These are phyloP conservation scores for Candida chilensis DNA, from an alignment of 805 yeast species.

Conservation along the genomic window DNA sequence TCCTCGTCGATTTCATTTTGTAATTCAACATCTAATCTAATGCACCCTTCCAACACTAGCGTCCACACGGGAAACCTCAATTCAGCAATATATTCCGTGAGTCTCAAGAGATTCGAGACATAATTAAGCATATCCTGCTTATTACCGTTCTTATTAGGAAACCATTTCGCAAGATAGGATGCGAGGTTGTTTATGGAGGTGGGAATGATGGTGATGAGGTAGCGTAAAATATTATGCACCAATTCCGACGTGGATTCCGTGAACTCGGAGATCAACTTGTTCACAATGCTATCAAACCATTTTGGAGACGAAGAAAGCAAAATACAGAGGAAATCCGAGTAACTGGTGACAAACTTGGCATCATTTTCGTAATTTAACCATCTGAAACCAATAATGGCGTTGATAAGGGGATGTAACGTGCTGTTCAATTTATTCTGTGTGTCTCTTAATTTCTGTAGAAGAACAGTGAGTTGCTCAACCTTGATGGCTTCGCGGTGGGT, in stretches of 20 bases:
- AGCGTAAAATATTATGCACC: slow-evolving; percentile 59
- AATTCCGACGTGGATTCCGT: slow-evolving; percentile 16
- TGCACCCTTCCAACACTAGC: slow-evolving; percentile 65
- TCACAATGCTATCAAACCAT: slow-evolving; percentile 82
- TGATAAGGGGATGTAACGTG: too few relatives aligned
- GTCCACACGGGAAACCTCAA: slow-evolving; percentile 73
- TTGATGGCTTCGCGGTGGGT: too few relatives aligned
- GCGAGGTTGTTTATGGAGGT: slow-evolving; percentile 67
- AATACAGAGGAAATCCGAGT: slow-evolving; percentile 66
- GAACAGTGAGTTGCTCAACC: too few relatives aligned
- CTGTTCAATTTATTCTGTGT: too few relatives aligned
- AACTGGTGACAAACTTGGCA: slow-evolving; percentile 35
- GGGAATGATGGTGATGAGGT: slow-evolving; percentile 68
- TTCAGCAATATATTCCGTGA: slow-evolving; percentile 68
- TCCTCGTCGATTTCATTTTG: slow-evolving; percentile 82
- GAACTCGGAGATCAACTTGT: slow-evolving; percentile 59
- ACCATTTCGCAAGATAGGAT: slow-evolving; percentile 43
- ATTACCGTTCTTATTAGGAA: slow-evolving; percentile 74
- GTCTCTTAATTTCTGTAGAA: too few relatives aligned
- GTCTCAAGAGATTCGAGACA: slow-evolving; percentile 49
- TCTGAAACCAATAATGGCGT: slow-evolving; percentile 50
- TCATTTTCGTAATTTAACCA: slow-evolving; percentile 45
- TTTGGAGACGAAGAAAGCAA: slow-evolving; percentile 81
- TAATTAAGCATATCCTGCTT: slow-evolving; percentile 50
- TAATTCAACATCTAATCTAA: slow-evolving; percentile 85